These are phyloP conservation scores for Bacterosira constricta DNA, from an alignment of 108 stramenopile species.

Conservation along the genomic window DNA sequence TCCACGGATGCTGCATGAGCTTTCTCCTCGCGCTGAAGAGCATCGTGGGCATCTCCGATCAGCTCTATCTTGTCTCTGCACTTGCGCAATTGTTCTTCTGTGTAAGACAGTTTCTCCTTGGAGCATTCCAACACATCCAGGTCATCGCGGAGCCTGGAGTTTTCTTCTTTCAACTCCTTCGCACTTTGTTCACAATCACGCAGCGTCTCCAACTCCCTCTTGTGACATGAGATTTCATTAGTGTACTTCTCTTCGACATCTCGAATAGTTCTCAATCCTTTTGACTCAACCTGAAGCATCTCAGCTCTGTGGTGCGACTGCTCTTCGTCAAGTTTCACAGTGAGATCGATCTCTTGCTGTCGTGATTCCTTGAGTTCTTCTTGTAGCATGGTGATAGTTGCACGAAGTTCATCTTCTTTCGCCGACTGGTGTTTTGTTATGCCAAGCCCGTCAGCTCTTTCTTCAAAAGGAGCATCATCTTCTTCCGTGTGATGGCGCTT, in stretches of 20 bases:
- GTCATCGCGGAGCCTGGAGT: slow-evolving; percentile 67
- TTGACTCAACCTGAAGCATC: slow-evolving; percentile 72
- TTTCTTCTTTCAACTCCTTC: slow-evolving; percentile 52
- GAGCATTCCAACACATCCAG: slow-evolving; percentile 70
- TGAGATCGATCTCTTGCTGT: slow-evolving; percentile 58
- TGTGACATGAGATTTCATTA: slow-evolving; percentile 39
- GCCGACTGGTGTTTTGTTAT: not conserved
- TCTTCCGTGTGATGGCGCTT: slow-evolving; percentile 14
- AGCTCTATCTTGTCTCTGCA: slow-evolving; percentile 67
- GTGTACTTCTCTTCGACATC: slow-evolving; percentile 43
- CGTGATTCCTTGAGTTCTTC: slow-evolving; percentile 42
- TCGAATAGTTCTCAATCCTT: slow-evolving; percentile 36
- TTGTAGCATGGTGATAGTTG: slow-evolving; percentile 35
- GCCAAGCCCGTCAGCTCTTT: not conserved
- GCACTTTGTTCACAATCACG: slow-evolving; percentile 31
- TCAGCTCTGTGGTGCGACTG: slow-evolving; percentile 61
- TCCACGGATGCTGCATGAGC: slow-evolving; percentile 76
- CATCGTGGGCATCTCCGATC: slow-evolving; percentile 71
- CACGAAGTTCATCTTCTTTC: slow-evolving; percentile 9
- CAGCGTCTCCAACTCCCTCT: slow-evolving; percentile 44
- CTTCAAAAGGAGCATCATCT: slow-evolving; percentile 3
- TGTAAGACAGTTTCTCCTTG: slow-evolving; percentile 56
- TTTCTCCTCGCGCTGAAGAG: slow-evolving; percentile 75
- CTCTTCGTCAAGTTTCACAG: slow-evolving; percentile 51
- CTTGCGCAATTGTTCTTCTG: slow-evolving; percentile 68